phyloP scores from a whole-genome alignment of 164 flowering plant species.

The Aristolochia fimbriata region DNA sequence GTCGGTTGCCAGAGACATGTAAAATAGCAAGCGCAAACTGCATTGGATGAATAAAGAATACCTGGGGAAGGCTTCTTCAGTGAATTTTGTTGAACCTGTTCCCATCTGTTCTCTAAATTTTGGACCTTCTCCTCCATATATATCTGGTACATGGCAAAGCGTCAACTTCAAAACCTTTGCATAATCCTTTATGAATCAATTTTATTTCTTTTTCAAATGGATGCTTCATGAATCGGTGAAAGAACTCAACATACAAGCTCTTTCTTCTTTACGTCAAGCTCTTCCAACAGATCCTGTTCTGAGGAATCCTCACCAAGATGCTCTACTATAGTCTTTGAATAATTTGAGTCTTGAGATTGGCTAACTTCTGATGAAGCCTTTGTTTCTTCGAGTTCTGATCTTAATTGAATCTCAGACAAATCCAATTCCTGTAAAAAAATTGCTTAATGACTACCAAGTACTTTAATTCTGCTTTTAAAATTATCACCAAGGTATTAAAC shows the following conservation, averaged over 20 bases:
- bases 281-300: slow-evolving; percentile 25
- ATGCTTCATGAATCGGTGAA: not conserved
- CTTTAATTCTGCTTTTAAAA: not conserved
- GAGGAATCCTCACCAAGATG: slow-evolving; percentile 23
- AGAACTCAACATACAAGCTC: slow-evolving; percentile 43
- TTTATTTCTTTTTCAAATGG: not conserved
- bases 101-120: slow-evolving; percentile 66
- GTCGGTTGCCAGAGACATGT: no score
- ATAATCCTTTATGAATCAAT: not conserved
- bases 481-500: no score
- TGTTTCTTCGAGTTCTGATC: slow-evolving; percentile 38
- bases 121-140: slow-evolving; percentile 53
- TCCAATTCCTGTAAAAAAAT: slow-evolving; percentile 52
- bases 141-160: slow-evolving; percentile 22
- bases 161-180: slow-evolving; percentile 8
- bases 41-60: slow-evolving; percentile 9
- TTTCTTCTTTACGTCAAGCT: slow-evolving; percentile 56
- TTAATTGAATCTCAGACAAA: slow-evolving; percentile 32
- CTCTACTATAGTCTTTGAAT: slow-evolving; percentile 19
- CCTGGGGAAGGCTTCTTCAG: slow-evolving; percentile 83
- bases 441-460: not conserved
- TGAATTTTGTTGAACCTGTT: slow-evolving; percentile 54
- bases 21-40: no score
- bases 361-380: slow-evolving; percentile 19
- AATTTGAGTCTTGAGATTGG: slow-evolving; percentile 19